Base-by-base conservation (phyloP, 495 filamentous ascomycete genomes). In the Annulohypoxylon stygium region DNA sequence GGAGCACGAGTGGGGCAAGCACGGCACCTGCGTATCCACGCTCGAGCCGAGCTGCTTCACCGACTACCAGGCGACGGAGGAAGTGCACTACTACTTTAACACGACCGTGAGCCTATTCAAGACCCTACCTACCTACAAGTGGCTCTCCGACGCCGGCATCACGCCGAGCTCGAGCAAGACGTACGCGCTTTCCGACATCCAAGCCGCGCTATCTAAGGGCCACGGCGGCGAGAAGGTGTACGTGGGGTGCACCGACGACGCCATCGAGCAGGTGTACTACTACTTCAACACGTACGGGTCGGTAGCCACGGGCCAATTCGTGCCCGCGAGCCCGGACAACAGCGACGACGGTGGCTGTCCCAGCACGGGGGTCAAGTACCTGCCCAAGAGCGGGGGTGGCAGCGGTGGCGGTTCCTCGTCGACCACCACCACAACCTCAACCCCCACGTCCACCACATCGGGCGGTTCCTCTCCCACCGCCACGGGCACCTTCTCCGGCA, bases 1-100 rank as follows among this genome's bases (percentile, higher is more conserved):
- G 93, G 82, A 92, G 76, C 93, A 97, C 69, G 93, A 96, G 76
- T 97, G 91, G 90, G 86, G 83, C 66, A 96, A 95, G 75, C 93
- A 97, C 71, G 93, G 88, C 30, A 91, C 90, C 1, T 92, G 90
- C 77, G 83, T 92, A 61, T 84, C 81, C 61, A 91, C 89, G 2
- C 81, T 96, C 1, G 83, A 90, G n/a, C 87, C 93, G 0, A 79
- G 80, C 34, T 97, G 93, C 81, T 97, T 94, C 78, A 68, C 62
- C 36, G 47, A 70, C 51, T 94, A 94, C 75, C 79, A 84, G 18
- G 60, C 82, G 4, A 83, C 82, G 34, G 82, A 86, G 39, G 88
- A 90, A 67, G 83, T 87, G 4, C 77, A 85, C 5, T 85, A 89
- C 72, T 91, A 80, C 79, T 90, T 90, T 79, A 75, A 82, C 63